A percentile compares a stretch with the other conserved stretches of the same genome.
Evolutionary conservation across 1,139 yeast genomes (phyloP).

Genomic region (Yamadazyma dushanensis): DNA sequence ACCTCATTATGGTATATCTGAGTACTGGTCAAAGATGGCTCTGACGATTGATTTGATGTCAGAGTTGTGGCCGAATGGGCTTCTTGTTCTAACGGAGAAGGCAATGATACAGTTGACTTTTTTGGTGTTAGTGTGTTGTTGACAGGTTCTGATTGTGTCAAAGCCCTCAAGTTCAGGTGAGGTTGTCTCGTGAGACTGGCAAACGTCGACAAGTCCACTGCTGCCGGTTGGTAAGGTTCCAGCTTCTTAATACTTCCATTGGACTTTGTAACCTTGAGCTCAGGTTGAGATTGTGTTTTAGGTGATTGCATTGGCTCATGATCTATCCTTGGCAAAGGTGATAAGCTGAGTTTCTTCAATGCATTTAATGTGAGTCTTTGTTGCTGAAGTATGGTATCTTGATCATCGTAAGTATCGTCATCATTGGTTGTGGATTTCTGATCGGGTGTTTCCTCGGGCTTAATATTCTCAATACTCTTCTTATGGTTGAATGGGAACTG

Average conservation of each 20-base stretch:
- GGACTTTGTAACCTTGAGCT: slow-evolving; percentile 2
- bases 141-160: slow-evolving; percentile 2
- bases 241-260: slow-evolving; percentile 7
- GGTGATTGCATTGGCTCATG: neutral
- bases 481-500: slow-evolving; percentile 41
- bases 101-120: neutral
- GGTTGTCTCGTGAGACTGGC: slow-evolving; percentile 51
- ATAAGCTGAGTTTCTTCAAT: slow-evolving; percentile 44
- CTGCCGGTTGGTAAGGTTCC: slow-evolving; percentile 54
- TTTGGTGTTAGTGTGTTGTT: neutral
- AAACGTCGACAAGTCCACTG: slow-evolving; percentile 51
- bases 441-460: slow-evolving; percentile 1
- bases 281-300: neutral
- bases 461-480: slow-evolving; percentile 9
- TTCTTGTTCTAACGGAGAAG: slow-evolving; percentile 1
- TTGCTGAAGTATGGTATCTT: slow-evolving; percentile 40
- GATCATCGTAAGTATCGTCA: slow-evolving; percentile 28
- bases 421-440: slow-evolving; percentile 8
- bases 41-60: neutral
- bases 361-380: slow-evolving; percentile 47
- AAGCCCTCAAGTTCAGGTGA: slow-evolving; percentile 16
- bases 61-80: neutral
- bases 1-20: slow-evolving; percentile 17
- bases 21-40: slow-evolving; percentile 3
- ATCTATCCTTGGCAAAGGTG: slow-evolving; percentile 39